Base-by-base conservation (phyloP, 2,329 filamentous ascomycete species). In the Trichoderma atrobrunneum region DNA sequence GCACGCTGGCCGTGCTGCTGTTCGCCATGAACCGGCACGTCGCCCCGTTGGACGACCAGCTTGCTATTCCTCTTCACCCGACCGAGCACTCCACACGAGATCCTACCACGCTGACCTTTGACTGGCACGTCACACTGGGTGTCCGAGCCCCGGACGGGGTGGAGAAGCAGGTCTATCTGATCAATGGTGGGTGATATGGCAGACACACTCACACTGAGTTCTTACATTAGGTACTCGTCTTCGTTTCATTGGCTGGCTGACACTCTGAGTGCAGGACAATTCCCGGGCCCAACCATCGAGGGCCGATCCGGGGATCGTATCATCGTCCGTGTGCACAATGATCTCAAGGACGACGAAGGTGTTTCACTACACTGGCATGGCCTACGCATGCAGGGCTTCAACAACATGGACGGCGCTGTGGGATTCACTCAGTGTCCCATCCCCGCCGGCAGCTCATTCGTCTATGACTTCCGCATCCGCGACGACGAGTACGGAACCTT, bases 361-460 rank as follows among this genome's bases (percentile, higher is more conserved):
- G 89, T 90, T 24, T 88, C 85, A 68, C 83, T 94, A 11, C 92
- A 94, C 78, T 94, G 92, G 81, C 92, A 94, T 75, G 92, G 92
- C 14, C 85, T 95, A 72, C 92, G 88, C 76, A 91, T 93, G 79
- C 91, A 92, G 76, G 90, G 90, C 16, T 92, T 90, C 0, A 92
- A 89, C 73, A 86, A 86, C 73, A 92, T 93, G 89, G 89, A 91
- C 73, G 89, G 89, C 56, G 88, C 89, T 4, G 82, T 78, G 7
- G 81, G 80, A 3, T 79, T 86, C 24, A 86, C 84, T 0, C 84
- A 87, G 74, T 87, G 85, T 70, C 84, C 85, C 5, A 84, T 86
- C 39, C 81, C 87, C 0, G 86, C 89, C 0, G 87, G 86, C 0
- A 75, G 84, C 7, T 82, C 81, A 4, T 85, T 85, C 72, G 87